These are phyloP conservation scores for Calocybe gangraenosa DNA, from an alignment of 768 basidiomycete genomes.

Conservation along the genomic window DNA sequence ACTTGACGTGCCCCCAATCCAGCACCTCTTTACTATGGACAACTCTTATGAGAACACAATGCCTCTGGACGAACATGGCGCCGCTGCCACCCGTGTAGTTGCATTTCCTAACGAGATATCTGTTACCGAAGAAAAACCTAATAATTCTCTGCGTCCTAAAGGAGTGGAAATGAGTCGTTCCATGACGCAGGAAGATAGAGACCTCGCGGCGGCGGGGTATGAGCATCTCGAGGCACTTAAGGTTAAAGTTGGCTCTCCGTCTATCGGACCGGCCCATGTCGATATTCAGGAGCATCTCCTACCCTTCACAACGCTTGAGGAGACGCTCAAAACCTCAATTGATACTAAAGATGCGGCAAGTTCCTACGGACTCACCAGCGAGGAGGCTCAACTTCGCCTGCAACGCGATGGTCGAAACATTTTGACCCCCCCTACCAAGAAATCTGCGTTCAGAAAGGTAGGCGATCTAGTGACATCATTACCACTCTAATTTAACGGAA, in stretches of 20 bases:
- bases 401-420: conserved; percentile 55
- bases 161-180: conserved; percentile 60
- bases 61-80: conserved; percentile 12
- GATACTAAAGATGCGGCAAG: conserved; percentile 47
- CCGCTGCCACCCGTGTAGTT: conserved; percentile 38
- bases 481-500: not conserved
- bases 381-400: conserved; percentile 53
- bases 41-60: conserved; percentile 9
- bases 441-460: conserved; percentile 62
- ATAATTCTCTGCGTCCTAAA: conserved; percentile 34
- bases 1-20: not conserved
- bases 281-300: conserved; percentile 58
- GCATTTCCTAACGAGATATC: conserved; percentile 44
- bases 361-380: conserved; percentile 47
- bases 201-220: conserved; percentile 66
- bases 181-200: conserved; percentile 63
- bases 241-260: conserved; percentile 23
- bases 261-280: conserved; percentile 32
- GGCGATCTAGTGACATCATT: conserved; percentile 1
- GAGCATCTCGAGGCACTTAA: conserved; percentile 52
- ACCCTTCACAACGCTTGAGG: conserved; percentile 34
- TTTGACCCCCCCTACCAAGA: conserved; percentile 64
- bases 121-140: conserved; percentile 35
- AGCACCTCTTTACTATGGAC: conserved; percentile 17
- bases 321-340: conserved; percentile 43